Conservation (phyloP, 192 early-diverging fungal genomes). For the Coemansia sp. region DNA sequence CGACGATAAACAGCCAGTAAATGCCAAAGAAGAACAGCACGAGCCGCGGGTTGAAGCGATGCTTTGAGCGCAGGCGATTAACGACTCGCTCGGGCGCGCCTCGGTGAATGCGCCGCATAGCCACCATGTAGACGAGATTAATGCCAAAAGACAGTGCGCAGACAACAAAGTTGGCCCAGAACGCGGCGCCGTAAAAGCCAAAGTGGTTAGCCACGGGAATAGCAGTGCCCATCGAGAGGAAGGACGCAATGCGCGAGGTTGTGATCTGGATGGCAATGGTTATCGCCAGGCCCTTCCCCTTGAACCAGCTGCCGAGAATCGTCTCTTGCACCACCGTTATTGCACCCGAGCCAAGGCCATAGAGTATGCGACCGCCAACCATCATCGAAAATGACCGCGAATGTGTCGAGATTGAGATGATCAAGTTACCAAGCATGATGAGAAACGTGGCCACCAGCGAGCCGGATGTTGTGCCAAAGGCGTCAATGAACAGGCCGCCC, state of each 20-base stretch:
- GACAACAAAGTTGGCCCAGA: slow-evolving; percentile 65
- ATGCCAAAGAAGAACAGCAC: slow-evolving; percentile 62
- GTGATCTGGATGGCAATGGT: slow-evolving; percentile 73
- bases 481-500: slow-evolving; percentile 64
- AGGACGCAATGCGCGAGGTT: slow-evolving; percentile 71
- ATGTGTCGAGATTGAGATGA: slow-evolving; percentile 59
- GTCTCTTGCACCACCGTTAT: slow-evolving; percentile 82
- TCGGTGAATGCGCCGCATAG: slow-evolving; percentile 54
- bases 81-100: slow-evolving; percentile 22
- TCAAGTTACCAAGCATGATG: slow-evolving; percentile 60
- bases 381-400: slow-evolving; percentile 52
- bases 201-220: slow-evolving; percentile 61
- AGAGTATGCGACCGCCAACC: slow-evolving; percentile 61
- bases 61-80: slow-evolving; percentile 42
- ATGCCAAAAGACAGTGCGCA: slow-evolving; percentile 71
- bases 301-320: slow-evolving; percentile 78
- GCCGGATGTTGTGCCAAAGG: slow-evolving; percentile 64
- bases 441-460: slow-evolving; percentile 59
- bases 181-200: slow-evolving; percentile 47
- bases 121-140: slow-evolving; percentile 68
- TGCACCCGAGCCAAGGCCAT: slow-evolving; percentile 73
- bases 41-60: slow-evolving; percentile 59
- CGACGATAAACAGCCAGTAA: slow-evolving; percentile 63
- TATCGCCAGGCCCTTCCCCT: slow-evolving; percentile 65
- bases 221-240: slow-evolving; percentile 68